These are phyloP conservation scores for Populus hybrid DNA, from an alignment of 441 rosid genomes.

Conservation along the genomic window DNA sequence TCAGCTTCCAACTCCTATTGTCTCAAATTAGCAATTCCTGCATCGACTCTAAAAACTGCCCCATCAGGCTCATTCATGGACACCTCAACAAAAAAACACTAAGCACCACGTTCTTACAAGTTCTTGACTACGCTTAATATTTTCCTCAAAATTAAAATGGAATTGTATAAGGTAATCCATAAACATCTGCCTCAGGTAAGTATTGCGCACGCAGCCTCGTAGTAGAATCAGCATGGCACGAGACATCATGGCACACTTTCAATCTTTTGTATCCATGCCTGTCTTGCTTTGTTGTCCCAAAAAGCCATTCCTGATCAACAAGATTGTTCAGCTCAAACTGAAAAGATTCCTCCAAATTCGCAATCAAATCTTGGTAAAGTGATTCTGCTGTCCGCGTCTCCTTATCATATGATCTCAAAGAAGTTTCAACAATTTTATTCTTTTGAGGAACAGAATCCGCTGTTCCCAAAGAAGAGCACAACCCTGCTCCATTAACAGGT, in stretches of 20 bases:
- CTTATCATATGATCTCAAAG: neutral
- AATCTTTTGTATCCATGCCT: conserved; percentile 11
- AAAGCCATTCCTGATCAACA: conserved; percentile 42
- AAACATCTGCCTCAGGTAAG: conserved; percentile 39
- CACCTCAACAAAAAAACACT: too few relatives aligned
- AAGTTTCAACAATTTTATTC: neutral
- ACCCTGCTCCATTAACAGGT: neutral
- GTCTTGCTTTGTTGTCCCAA: conserved; percentile 18
- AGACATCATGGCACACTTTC: conserved; percentile 10
- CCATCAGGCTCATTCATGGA: too few relatives aligned
- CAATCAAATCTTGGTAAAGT: conserved; percentile 22
- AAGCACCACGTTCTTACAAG: neutral
- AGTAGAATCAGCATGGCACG: neutral
- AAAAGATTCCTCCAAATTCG: conserved; percentile 33
- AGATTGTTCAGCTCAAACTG: conserved; percentile 8
- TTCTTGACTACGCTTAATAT: neutral
- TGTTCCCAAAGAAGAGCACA: conserved; percentile 1
- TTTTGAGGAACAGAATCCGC: neutral
- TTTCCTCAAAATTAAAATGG: conserved; percentile 40
- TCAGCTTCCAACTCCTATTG: too few relatives aligned
- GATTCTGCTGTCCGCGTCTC: conserved; percentile 13
- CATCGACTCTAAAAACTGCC: too few relatives aligned
- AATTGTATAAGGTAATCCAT: conserved; percentile 56
- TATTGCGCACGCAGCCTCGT: conserved; percentile 37
- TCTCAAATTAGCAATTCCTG: too few relatives aligned